Evolutionary conservation across 2,329 filamentous ascomycete species (phyloP), one percentile per base, ranked within the genome.

Genomic region (Cladophialophora yegresii): DNA sequence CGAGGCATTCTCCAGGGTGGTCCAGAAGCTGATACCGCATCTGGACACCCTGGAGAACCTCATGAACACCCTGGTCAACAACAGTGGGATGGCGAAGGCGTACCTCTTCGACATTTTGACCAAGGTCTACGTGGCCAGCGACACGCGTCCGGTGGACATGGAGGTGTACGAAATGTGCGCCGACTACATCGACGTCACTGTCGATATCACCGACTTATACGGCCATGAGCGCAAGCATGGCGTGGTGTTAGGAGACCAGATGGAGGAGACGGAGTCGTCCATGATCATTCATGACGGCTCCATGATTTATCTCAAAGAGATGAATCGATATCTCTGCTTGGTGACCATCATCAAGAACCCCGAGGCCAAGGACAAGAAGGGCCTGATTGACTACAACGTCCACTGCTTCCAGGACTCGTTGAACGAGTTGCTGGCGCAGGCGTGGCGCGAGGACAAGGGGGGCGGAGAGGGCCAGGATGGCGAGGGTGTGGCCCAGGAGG

Each of bases 101-200:
- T 99, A 99, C 76, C 86, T 99, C 6, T 99, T 99, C 75, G 96
- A 99, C 75, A 93, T 98, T 8, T 85, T 96, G 71, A 96, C 91
- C 79, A 99, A 99, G 80, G 96, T 99, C 67, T 99, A 99, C 80
- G 96, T 99, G 71, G 95, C 95, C 0, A 97, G 93, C 4, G 95
- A 99, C 76, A 95, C 89, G 32, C 89, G 91, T 45, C 93, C 93
- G 0, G 91, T 93, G 33, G 93, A 98, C 74, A 95, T 97, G 84
- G 90, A 91, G 49, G 93, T 91, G 75, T 99, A 99, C 77, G 95
- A 98, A 79, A 96, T 98, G 74, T 99, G 95, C 80, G 96, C 92
- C 56, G 95, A 99, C 75, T 98, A 96, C 75, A 97, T 99, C 71
- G 95, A 99, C 76, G 92, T 98, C 66, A 96, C 99, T 67, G 93